Conservation (phyloP, 257 asterid genomes). For the Eucommia ulmoides region DNA sequence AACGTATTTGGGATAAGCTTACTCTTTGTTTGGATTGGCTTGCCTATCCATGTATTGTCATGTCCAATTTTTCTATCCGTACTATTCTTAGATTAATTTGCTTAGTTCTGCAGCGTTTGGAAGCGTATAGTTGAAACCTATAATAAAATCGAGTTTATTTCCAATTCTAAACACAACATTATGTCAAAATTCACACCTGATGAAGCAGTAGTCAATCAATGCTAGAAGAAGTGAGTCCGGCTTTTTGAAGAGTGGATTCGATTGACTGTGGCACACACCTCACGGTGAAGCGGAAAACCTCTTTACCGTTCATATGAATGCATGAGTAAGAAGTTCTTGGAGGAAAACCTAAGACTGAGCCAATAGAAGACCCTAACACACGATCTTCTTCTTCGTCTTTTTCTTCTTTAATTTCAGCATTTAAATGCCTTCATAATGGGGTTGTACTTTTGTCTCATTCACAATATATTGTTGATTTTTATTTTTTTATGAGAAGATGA, state of each 20-base stretch:
- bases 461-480: not conserved
- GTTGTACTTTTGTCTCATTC: slow-evolving; percentile 5
- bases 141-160: too few relatives aligned
- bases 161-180: too few relatives aligned
- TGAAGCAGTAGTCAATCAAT: slow-evolving; percentile 93
- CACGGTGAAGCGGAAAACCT: slow-evolving; percentile 86
- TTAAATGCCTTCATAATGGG: slow-evolving; percentile 41
- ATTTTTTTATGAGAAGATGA: slow-evolving; percentile 3
- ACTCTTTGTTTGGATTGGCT: too few relatives aligned
- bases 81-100: too few relatives aligned
- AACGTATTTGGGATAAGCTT: too few relatives aligned
- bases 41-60: too few relatives aligned
- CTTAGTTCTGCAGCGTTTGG: too few relatives aligned
- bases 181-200: slow-evolving; percentile 93
- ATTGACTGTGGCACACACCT: slow-evolving; percentile 91
- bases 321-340: slow-evolving; percentile 66
- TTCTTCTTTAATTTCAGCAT: slow-evolving; percentile 45
- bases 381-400: slow-evolving; percentile 32
- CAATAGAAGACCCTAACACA: slow-evolving; percentile 45
- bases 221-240: slow-evolving; percentile 61
- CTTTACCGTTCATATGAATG: slow-evolving; percentile 94
- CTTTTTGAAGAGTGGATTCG: slow-evolving; percentile 60
- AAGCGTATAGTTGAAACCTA: too few relatives aligned
- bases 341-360: slow-evolving; percentile 50
- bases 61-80: too few relatives aligned